These are phyloP conservation scores for Plantago ovata DNA, from an alignment of 257 asterid genomes.

Conservation along the genomic window DNA sequence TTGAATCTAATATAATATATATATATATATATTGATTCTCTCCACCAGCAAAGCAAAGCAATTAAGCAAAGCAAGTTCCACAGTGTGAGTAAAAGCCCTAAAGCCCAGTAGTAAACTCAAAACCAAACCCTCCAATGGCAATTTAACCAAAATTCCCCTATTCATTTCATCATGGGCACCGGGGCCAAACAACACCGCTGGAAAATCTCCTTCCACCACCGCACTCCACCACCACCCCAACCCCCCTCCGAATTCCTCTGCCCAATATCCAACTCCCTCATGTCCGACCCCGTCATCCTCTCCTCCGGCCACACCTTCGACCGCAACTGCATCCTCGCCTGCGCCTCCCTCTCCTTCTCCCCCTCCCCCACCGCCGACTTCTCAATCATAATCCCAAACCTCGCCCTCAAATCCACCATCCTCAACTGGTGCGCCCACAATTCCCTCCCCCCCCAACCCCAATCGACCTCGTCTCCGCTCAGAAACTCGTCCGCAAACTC, in stretches of 20 bases:
- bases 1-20: neutral
- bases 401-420: conserved; percentile 77
- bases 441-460: conserved; percentile 53
- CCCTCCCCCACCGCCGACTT: conserved; percentile 67
- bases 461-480: conserved; percentile 53
- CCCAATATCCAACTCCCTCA: conserved; percentile 61
- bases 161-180: too few species aligned
- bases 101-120: too few species aligned
- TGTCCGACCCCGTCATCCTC: conserved; percentile 92
- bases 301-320: conserved; percentile 92
- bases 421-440: conserved; percentile 60
- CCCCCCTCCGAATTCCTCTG: conserved; percentile 66
- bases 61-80: too few species aligned
- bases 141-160: neutral
- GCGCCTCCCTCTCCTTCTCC: conserved; percentile 56
- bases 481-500: conserved; percentile 43
- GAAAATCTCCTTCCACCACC: conserved; percentile 25
- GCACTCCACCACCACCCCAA: conserved; percentile 21
- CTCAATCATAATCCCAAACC: conserved; percentile 75
- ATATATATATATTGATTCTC: too few species aligned
- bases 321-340: conserved; percentile 64
- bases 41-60: neutral
- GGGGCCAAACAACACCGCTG: neutral
- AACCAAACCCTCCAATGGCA: neutral
- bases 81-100: too few species aligned